These are phyloP conservation scores for Starmerella riodocensis DNA, from an alignment of 805 yeast genomes.

Conservation along the genomic window DNA sequence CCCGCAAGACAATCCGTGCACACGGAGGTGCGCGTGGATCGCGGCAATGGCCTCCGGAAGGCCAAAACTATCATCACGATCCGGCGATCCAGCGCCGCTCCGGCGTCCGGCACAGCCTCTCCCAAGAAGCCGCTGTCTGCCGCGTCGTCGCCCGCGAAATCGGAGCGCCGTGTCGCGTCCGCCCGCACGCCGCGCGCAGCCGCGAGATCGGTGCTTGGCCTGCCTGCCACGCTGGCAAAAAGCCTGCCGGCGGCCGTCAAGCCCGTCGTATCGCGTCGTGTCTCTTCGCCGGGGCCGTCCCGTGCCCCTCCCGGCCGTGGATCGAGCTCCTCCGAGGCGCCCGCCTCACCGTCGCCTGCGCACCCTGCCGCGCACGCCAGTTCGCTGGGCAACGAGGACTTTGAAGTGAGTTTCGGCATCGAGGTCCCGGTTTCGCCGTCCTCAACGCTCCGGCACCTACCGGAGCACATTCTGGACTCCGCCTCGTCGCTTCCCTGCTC, in stretches of 20 bases:
- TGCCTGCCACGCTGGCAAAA: not conserved
- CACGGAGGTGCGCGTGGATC: not conserved
- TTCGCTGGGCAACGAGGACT: not conserved
- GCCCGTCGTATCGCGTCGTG: not conserved
- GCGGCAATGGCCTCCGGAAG: not conserved
- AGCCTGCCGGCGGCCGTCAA: not conserved
- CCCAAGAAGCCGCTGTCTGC: not conserved
- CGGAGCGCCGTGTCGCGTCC: too few relatives aligned
- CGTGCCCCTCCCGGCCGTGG: not conserved
- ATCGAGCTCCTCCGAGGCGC: not conserved
- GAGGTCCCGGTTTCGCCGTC: constrained; percentile 9
- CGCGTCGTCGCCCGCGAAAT: not conserved
- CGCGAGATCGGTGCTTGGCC: not conserved
- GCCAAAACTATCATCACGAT: constrained; percentile 7
- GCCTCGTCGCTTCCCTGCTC: not conserved
- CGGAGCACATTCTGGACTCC: not conserved
- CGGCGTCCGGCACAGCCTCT: not conserved
- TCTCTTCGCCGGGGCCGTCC: not conserved
- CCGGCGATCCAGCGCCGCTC: not conserved
- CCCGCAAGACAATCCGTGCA: too few relatives aligned
- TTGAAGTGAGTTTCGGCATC: constrained; percentile 6
- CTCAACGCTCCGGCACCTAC: not conserved
- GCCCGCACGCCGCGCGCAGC: not conserved
- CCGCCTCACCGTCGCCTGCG: not conserved
- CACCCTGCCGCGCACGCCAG: not conserved